Percentiles rank a stretch among this genome's conserved stretches.
Evolutionary conservation across 768 basidiomycete species (phyloP).

Genomic region (Russula abietina): DNA sequence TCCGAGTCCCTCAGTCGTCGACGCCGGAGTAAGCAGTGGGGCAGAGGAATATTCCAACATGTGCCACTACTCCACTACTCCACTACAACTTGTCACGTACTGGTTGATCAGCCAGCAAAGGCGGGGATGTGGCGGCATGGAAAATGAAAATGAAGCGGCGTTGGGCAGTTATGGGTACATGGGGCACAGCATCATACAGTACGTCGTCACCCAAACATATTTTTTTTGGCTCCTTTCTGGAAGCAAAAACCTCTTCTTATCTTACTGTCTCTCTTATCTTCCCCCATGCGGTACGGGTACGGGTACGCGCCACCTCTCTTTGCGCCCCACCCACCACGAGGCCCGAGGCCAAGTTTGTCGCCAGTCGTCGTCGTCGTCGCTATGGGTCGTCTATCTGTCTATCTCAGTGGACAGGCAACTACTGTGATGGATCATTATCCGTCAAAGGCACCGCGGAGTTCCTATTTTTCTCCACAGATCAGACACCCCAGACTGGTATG

Average conservation of each 20-base stretch:
- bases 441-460: not conserved
- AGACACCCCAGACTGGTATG: no score
- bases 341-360: not conserved
- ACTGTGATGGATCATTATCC: not conserved
- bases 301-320: not conserved
- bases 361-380: not conserved
- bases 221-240: not conserved
- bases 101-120: not conserved
- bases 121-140: not conserved
- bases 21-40: not conserved
- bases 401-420: not conserved
- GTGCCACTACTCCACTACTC: no score
- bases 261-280: not conserved
- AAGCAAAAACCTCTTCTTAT: not conserved
- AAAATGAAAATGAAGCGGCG: not conserved
- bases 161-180: not conserved
- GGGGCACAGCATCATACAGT: not conserved
- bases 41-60: not conserved
- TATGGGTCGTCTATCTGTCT: not conserved
- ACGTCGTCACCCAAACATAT: not conserved
- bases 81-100: no score
- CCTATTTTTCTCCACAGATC: not conserved
- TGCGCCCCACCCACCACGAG: not conserved
- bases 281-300: not conserved
- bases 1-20: not conserved